phyloP scores from a whole-genome alignment of 352 stramenopile genomes.

The Pythium graminicola region DNA sequence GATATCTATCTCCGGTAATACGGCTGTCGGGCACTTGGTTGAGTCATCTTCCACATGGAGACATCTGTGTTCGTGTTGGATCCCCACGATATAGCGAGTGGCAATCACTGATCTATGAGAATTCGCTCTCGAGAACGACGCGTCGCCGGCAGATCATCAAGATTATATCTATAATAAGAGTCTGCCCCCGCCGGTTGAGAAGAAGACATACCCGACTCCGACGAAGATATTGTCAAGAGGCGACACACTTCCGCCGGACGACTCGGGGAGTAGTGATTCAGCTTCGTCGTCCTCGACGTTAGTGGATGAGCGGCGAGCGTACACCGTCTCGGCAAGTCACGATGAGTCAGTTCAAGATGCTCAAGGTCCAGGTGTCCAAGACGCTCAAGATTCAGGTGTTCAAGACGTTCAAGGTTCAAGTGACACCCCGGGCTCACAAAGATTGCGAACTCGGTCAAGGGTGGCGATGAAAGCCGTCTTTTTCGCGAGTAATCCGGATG shows the following conservation, averaged over 20 bases:
- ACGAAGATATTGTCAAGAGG: slow-evolving; percentile 13
- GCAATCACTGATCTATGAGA: slow-evolving; percentile 6
- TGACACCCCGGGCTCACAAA: not conserved
- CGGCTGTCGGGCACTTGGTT: slow-evolving; percentile 7
- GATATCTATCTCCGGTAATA: not conserved
- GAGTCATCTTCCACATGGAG: slow-evolving; percentile 6
- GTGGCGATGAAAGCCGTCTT: too few species aligned
- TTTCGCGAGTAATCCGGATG: too few species aligned
- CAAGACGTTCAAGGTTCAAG: not conserved
- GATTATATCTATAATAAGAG: not conserved
- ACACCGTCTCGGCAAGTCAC: too few species aligned
- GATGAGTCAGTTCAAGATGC: too few species aligned
- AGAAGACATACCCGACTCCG: not conserved
- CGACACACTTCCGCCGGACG: too few species aligned
- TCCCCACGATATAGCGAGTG: slow-evolving; percentile 10
- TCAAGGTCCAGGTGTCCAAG: not conserved
- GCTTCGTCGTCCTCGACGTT: too few species aligned
- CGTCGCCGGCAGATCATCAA: not conserved
- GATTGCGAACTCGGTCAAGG: too few species aligned
- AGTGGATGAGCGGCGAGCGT: too few species aligned
- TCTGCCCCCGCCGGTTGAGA: not conserved
- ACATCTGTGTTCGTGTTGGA: slow-evolving; percentile 1
- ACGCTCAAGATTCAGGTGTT: not conserved
- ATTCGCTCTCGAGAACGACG: not conserved
- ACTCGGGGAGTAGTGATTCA: too few species aligned